These are phyloP conservation scores for Blastobotrys chiropterorum DNA, from an alignment of 805 yeast genomes.

Conservation along the genomic window DNA sequence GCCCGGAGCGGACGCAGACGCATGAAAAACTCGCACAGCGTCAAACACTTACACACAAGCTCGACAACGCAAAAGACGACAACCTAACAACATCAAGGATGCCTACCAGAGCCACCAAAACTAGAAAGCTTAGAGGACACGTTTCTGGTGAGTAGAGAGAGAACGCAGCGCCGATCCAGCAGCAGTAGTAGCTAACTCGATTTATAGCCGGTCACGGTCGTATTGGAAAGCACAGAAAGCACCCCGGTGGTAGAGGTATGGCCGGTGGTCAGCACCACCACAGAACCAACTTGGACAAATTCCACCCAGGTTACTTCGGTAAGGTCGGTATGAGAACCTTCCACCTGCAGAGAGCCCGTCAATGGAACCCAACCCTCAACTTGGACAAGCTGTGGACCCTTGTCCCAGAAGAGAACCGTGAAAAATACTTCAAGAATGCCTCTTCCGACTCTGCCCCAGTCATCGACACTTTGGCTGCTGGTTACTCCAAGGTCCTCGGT, in stretches of 20 bases:
- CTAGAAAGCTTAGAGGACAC: constrained; percentile 99
- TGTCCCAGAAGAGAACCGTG: constrained; percentile 90
- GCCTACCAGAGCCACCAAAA: constrained; percentile 99
- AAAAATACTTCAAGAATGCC: constrained; percentile 80
- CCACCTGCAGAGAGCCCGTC: constrained; percentile 91
- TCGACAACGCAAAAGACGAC: too few species aligned
- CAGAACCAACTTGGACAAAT: constrained; percentile 99
- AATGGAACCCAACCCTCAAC: constrained; percentile 98
- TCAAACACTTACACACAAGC: too few species aligned
- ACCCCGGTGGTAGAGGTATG: constrained; percentile 99
- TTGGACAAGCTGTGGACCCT: constrained; percentile 98
- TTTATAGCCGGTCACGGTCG: constrained; percentile 75
- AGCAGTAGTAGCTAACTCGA: not conserved
- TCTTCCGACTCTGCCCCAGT: constrained; percentile 93
- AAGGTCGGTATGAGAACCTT: constrained; percentile 99
- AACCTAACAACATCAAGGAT: constrained; percentile 33
- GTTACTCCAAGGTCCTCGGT: constrained; percentile 99
- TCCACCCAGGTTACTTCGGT: constrained; percentile 99
- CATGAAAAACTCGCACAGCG: too few species aligned
- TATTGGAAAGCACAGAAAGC: constrained; percentile 99
- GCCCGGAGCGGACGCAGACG: too few species aligned
- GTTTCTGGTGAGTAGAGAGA: constrained; percentile 49
- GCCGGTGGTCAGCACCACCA: constrained; percentile 99
- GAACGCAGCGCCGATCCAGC: not conserved
- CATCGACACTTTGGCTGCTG: constrained; percentile 98